Conservation (phyloP, 1,284 basidiomycete genomes). For the Peniophora sp. region DNA sequence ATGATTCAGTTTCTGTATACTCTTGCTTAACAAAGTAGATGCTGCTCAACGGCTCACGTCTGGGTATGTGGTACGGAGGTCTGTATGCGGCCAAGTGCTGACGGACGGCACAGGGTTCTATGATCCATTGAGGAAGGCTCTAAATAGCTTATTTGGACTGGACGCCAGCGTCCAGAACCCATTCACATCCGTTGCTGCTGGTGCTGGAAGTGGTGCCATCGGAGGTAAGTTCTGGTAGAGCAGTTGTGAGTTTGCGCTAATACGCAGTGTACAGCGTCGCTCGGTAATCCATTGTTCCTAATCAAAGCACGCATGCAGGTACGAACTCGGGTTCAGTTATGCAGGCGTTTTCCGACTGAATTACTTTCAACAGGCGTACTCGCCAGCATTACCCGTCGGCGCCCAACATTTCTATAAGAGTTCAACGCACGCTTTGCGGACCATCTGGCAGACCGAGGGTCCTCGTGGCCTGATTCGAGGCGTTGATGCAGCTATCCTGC, state of each 20-base stretch:
- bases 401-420: slow-evolving; percentile 88
- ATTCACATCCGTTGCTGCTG: slow-evolving; percentile 73
- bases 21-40: slow-evolving; percentile 41
- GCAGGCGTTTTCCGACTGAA: neutral
- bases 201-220: slow-evolving; percentile 83
- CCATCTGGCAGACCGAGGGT: slow-evolving; percentile 76
- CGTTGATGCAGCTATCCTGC: slow-evolving; percentile 87
- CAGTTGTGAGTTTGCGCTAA: neutral
- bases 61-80: slow-evolving; percentile 49
- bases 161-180: slow-evolving; percentile 59
- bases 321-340: slow-evolving; percentile 14
- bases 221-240: slow-evolving; percentile 51
- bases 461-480: slow-evolving; percentile 80
- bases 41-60: slow-evolving; percentile 87
- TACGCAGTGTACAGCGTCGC: slow-evolving; percentile 46
- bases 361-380: slow-evolving; percentile 62
- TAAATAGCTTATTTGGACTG: slow-evolving; percentile 69
- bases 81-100: slow-evolving; percentile 4
- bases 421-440: slow-evolving; percentile 73
- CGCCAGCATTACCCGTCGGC: slow-evolving; percentile 88
- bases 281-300: slow-evolving; percentile 93
- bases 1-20: neutral
- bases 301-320: slow-evolving; percentile 98
- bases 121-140: slow-evolving; percentile 75
- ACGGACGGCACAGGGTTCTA: slow-evolving; percentile 70